Evolutionary conservation across 257 asterid species (phyloP).

Genomic region (Capsicum chinense): DNA sequence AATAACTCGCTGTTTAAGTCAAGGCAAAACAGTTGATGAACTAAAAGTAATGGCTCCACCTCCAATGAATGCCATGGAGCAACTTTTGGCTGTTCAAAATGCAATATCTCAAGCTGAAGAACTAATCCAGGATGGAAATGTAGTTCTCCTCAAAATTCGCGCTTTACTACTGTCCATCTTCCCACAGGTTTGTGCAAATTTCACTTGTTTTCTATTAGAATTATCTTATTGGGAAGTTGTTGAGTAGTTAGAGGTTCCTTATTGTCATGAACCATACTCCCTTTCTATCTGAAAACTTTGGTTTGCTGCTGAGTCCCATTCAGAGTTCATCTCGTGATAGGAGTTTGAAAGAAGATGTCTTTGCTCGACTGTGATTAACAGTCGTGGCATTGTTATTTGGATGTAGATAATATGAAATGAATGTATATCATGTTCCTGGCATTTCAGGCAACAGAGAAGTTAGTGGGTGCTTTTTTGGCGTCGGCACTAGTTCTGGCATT

Average conservation of each 20-base stretch:
- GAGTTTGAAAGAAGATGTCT: conserved; percentile 9
- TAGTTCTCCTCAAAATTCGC: conserved; percentile 76
- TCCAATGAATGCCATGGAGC: conserved; percentile 89
- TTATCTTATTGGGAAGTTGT: background rate
- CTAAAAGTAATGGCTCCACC: conserved; percentile 81
- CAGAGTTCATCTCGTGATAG: conserved; percentile 8
- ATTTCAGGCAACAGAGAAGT: conserved; percentile 79
- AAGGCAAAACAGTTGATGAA: conserved; percentile 67
- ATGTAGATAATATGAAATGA: background rate
- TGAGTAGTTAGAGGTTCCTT: background rate
- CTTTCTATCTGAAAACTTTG: background rate
- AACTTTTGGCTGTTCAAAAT: conserved; percentile 92
- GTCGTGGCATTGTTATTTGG: background rate
- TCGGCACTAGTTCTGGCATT: conserved; percentile 63
- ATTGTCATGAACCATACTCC: background rate
- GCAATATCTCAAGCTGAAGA: conserved; percentile 90
- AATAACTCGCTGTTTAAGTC: conserved; percentile 63
- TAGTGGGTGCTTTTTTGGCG: conserved; percentile 58
- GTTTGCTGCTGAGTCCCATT: background rate
- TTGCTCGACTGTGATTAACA: background rate
- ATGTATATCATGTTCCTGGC: background rate
- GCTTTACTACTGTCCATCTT: conserved; percentile 80
- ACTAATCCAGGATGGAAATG: conserved; percentile 81
- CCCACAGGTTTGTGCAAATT: conserved; percentile 67
- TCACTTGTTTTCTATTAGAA: background rate